Evolutionary conservation across 805 yeast species (phyloP).

Genomic region (Kurtzmaniella cleridarum): DNA sequence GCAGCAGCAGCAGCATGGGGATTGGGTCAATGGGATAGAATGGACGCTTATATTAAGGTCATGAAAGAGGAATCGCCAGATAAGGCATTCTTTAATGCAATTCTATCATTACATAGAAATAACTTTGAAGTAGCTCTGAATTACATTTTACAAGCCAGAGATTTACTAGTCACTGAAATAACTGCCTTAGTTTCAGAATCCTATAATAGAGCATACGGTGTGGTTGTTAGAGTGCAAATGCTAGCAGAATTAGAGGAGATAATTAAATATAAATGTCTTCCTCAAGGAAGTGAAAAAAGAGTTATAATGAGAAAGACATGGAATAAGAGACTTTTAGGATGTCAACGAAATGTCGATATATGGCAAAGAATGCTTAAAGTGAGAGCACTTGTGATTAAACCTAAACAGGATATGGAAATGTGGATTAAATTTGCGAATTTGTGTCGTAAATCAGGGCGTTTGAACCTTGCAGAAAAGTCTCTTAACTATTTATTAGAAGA

Average conservation of each 20-base stretch:
- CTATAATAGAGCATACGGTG: conserved; percentile 94
- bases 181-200: conserved; percentile 94
- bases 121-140: conserved; percentile 75
- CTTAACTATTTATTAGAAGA: conserved; percentile 74
- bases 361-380: conserved; percentile 97
- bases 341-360: conserved; percentile 96
- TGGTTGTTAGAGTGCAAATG: conserved; percentile 95
- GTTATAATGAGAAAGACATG: conserved; percentile 82
- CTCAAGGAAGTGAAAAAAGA: conserved; percentile 77
- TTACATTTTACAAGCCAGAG: conserved; percentile 82
- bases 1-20: conserved; percentile 99
- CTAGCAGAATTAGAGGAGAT: conserved; percentile 95
- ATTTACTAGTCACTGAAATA: conserved; percentile 83
- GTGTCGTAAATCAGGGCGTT: conserved; percentile 89
- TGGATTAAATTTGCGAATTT: conserved; percentile 98
- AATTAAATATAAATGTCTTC: conserved; percentile 78
- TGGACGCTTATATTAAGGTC: conserved; percentile 84
- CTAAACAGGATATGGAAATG: conserved; percentile 94
- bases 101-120: conserved; percentile 77
- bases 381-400: conserved; percentile 86
- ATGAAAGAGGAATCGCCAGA: conserved; percentile 94
- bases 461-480: conserved; percentile 89
- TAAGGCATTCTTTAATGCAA: conserved; percentile 90
- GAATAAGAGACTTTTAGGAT: conserved; percentile 87
- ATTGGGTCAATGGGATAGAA: conserved; percentile 90